Base-by-base conservation (phyloP, 108 stramenopile genomes). In the Skeletonema costatum region DNA sequence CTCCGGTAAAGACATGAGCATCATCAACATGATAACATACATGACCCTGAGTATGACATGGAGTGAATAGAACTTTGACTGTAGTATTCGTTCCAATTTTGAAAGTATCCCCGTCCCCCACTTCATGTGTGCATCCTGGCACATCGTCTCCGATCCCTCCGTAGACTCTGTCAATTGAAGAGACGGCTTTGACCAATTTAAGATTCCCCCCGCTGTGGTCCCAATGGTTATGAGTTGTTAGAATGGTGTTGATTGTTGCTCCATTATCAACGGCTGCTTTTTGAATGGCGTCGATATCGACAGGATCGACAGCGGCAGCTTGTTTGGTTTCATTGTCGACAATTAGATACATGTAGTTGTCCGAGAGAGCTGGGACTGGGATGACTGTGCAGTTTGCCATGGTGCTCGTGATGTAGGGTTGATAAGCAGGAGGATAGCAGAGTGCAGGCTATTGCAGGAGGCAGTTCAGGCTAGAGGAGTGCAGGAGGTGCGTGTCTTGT, bases 171-270 rank as follows among this genome's bases (percentile, higher is more conserved):
- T 53, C 68, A 65, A 76, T 53, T 6, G 83, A 32, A 31, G 73
- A 38, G 62, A 66, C 46, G 31, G 41, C n/a, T 58, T 69, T 70
- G n/a, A 10, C 2, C n/a, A 92, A 65, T 41, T 81, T 87, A 25
- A 68, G 68, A 61, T 91, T 91, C 21, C 92, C 92, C 13, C 89
- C 90, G 3, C 87, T 70, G 70, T 93, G 92, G 64, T 93, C 92
- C 87, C 84, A 86, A 85, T 93, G 91, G 48, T 87, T 85, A 66
- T 92, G 91, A 21, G 91, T 92, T 60, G 89, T 90, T 9, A 90
- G 75, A 21, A 90, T 78, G 16, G 81, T 70, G 25, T 76, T 82
- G 60, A 92, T 75, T 42, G 68, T 78, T 14, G 85, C 77, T 60
- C 80, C 77, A 30, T 80, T 62, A 17, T 46, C 62, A 50, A 69